phyloP scores from a whole-genome alignment of 352 stramenopile genomes.

The Pseudoperonospora humuli region DNA sequence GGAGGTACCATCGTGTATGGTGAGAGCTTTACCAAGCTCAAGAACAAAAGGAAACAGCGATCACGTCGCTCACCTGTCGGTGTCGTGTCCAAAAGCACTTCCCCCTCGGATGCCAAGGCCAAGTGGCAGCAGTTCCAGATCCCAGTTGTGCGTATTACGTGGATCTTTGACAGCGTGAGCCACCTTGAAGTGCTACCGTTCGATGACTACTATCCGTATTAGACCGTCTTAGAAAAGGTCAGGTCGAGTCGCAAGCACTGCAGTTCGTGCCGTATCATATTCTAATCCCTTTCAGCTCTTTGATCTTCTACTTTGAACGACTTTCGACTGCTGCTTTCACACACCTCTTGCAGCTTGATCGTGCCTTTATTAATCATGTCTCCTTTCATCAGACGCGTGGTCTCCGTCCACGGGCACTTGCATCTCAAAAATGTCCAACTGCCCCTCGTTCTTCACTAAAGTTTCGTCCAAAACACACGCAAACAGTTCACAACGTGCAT shows the following conservation, averaged over 20 bases:
- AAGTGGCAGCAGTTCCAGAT: conserved; percentile 66
- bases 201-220: conserved; percentile 85
- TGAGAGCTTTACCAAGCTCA: conserved; percentile 20
- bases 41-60: conserved; percentile 14
- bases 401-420: conserved; percentile 76
- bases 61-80: conserved; percentile 42
- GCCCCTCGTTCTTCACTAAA: conserved; percentile 82
- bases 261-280: neutral
- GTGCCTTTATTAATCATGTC: conserved; percentile 18
- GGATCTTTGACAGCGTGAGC: conserved; percentile 86
- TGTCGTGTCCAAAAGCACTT: conserved; percentile 66
- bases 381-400: conserved; percentile 9
- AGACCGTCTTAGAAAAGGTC: conserved; percentile 4
- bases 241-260: too few species aligned
- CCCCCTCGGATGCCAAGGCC: conserved; percentile 39
- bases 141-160: conserved; percentile 80
- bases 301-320: conserved; percentile 1
- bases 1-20: conserved; percentile 41
- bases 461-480: neutral
- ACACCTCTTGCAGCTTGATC: neutral
- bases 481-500: neutral
- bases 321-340: neutral
- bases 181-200: conserved; percentile 75
- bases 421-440: conserved; percentile 88
- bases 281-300: neutral